Conservation (phyloP, 2,329 filamentous ascomycete genomes). For the Hypoxylon sp. region DNA sequence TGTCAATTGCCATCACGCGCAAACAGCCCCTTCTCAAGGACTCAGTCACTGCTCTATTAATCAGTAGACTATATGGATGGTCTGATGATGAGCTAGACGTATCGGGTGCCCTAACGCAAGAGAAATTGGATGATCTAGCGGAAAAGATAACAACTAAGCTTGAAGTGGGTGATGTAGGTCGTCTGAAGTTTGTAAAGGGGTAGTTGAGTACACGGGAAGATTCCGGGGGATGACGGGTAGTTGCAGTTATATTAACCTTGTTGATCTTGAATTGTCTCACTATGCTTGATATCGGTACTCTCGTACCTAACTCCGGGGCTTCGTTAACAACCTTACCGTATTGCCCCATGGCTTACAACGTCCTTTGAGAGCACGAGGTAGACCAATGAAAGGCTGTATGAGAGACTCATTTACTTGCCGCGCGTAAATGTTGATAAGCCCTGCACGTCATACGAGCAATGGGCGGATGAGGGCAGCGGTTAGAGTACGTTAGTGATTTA, state of each 20-base stretch:
- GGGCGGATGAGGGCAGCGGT: constrained; percentile 23
- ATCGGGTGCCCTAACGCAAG: constrained; percentile 22
- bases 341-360: background rate
- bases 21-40: constrained; percentile 39
- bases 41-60: constrained; percentile 32
- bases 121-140: constrained; percentile 31
- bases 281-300: background rate
- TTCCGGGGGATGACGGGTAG: no score
- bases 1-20: constrained; percentile 29
- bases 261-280: background rate
- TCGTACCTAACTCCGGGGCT: background rate
- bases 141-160: constrained; percentile 31
- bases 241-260: background rate
- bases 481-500: constrained; percentile 24
- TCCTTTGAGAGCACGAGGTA: background rate
- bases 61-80: constrained; percentile 34
- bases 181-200: constrained; percentile 29
- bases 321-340: background rate
- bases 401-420: background rate
- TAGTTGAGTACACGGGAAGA: background rate
- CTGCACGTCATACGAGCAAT: constrained; percentile 21
- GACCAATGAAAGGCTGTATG: constrained; percentile 14
- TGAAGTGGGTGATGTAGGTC: constrained; percentile 21
- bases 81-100: constrained; percentile 32
- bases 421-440: constrained; percentile 1